Evolutionary conservation across 139 green algal genomes (phyloP).

Genomic region (Deuterostichococcus epilithicus): DNA sequence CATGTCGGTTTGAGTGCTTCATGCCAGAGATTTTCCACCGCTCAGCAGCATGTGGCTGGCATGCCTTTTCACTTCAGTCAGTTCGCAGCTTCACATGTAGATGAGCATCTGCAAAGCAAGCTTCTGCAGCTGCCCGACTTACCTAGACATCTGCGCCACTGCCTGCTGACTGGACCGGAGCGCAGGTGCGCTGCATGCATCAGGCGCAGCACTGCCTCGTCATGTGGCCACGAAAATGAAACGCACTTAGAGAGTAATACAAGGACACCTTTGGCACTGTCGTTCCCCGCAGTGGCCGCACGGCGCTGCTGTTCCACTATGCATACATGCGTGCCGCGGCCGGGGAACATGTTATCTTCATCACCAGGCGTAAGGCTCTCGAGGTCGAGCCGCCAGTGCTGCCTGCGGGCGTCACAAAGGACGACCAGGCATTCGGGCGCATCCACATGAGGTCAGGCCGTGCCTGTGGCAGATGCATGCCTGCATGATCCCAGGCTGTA

Average conservation of each 20-base stretch:
- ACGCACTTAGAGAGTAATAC: too few species aligned
- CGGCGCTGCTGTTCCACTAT: slow-evolving; percentile 11
- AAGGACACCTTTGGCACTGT: background rate
- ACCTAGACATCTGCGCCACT: background rate
- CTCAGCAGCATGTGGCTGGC: background rate
- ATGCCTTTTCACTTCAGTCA: background rate
- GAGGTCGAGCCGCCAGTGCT: slow-evolving; percentile 1
- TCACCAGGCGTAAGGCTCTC: background rate
- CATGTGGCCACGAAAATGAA: too few species aligned
- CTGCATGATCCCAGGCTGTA: background rate
- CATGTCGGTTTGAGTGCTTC: too few species aligned
- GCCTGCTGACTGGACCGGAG: background rate
- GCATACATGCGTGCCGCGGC: slow-evolving; percentile 6
- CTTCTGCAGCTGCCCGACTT: background rate
- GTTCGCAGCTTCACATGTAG: background rate
- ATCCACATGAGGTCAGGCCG: slow-evolving; percentile 4
- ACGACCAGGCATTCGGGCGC: background rate
- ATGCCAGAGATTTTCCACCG: too few species aligned
- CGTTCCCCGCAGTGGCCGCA: slow-evolving; percentile 10
- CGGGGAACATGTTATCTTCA: background rate
- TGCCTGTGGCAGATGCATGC: too few species aligned
- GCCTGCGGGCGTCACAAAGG: background rate
- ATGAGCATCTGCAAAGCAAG: background rate
- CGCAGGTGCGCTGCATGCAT: background rate
- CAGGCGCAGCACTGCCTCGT: background rate